These are phyloP conservation scores for Silene coronaria DNA, from an alignment of 179 eudicot species.

Conservation along the genomic window DNA sequence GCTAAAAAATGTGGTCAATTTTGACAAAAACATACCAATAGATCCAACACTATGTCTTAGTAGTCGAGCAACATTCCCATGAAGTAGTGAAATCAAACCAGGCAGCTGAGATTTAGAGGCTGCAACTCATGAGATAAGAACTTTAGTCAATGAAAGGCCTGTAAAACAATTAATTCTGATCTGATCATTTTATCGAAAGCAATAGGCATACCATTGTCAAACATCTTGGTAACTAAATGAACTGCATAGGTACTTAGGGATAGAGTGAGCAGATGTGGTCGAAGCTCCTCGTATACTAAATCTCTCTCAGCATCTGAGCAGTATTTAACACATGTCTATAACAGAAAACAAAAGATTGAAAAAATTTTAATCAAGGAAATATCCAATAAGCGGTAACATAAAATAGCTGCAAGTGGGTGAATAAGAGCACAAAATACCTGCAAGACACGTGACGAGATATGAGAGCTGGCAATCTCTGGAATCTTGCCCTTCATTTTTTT, in stretches of 20 bases:
- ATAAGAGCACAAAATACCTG: constrained; percentile 52
- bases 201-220: constrained; percentile 63
- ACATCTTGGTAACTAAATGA: constrained; percentile 81
- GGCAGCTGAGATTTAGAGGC: constrained; percentile 81
- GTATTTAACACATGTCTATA: constrained; percentile 79
- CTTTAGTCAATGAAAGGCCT: neutral
- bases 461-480: constrained; percentile 85
- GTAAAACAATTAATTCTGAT: neutral
- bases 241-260: constrained; percentile 82
- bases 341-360: constrained; percentile 17
- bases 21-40: constrained; percentile 50
- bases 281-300: constrained; percentile 63
- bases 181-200: neutral
- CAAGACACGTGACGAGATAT: constrained; percentile 89
- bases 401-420: neutral
- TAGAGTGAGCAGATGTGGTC: constrained; percentile 75
- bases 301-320: constrained; percentile 81
- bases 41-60: constrained; percentile 89
- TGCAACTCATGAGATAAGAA: constrained; percentile 29
- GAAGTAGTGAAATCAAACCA: constrained; percentile 68
- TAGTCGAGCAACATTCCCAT: constrained; percentile 90
- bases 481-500: constrained; percentile 88
- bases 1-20: neutral
- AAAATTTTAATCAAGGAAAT: neutral
- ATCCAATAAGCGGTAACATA: neutral